Evolutionary conservation across 257 asterid genomes (phyloP), one percentile per base, ranked within the genome.

Genomic region (Capsicum chinense): DNA sequence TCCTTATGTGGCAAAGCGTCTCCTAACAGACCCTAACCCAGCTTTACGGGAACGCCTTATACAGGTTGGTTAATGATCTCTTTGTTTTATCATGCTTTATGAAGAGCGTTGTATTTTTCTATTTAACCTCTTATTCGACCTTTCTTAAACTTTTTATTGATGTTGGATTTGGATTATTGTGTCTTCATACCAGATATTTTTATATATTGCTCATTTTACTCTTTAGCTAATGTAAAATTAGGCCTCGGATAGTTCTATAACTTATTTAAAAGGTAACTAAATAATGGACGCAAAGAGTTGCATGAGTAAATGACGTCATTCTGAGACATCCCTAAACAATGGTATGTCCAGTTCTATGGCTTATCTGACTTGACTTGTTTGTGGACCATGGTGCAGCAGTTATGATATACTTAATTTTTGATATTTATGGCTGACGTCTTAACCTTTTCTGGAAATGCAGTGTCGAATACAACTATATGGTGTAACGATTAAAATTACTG

Each of bases 1-100:
- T 95, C 99, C 99, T 80, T 97, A 97, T 84, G 91, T 97, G 83
- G 99, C 99, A 73, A 97, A 97, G 93, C 98, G 98, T 47, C 96
- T 97, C 83, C 91, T 97, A 84, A 97, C 99, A 79, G 98, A 97
- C 90, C 99, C 99, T 54, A 95, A 97, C 90, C 99, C 99, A 33
- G 98, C 99, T 83, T 88, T 97, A 82, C 97, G 99, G 62, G 97
- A 91, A 88, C 97, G 98, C 81, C 96, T 97, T 83, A 94, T 97
- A 87, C 99, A 96, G 98, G 99, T 96, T 88, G 79, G 80, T 82
- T 58, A 69, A 14, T 56, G 26, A 26, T 76, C 54, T 58, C 26
- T 15, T 66, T 6, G 59, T 26, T 52, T 52, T 76, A 52, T 26
- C 81, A 76, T 50, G 47, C 48, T 54, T 76, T 52, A 76, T 52